These are phyloP conservation scores for Ogataea hybrid DNA, from an alignment of 1,139 yeast species.

Conservation along the genomic window DNA sequence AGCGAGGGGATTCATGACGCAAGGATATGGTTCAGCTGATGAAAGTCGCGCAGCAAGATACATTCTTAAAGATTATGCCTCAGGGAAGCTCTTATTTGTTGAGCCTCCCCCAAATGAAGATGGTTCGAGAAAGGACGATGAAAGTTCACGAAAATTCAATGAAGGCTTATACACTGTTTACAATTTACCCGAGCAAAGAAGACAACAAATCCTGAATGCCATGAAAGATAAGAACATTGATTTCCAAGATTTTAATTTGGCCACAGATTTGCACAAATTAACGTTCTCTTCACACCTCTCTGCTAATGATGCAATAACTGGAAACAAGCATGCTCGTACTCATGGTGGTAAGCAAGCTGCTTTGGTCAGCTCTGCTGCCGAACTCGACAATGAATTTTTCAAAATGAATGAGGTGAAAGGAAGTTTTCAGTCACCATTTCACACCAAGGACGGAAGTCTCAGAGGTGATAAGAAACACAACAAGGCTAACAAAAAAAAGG, in stretches of 20 bases:
- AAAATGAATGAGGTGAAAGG: slow-evolving; percentile 64
- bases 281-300: slow-evolving; percentile 80
- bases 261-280: slow-evolving; percentile 66
- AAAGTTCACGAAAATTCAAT: slow-evolving; percentile 68
- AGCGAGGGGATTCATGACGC: slow-evolving; percentile 97
- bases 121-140: slow-evolving; percentile 43
- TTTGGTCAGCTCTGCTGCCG: slow-evolving; percentile 71
- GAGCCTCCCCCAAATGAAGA: slow-evolving; percentile 81
- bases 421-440: slow-evolving; percentile 69
- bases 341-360: slow-evolving; percentile 83
- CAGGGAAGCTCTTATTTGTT: slow-evolving; percentile 80
- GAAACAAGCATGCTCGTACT: slow-evolving; percentile 42
- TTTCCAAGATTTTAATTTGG: slow-evolving; percentile 58
- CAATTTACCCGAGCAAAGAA: slow-evolving; percentile 69
- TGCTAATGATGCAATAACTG: slow-evolving; percentile 39
- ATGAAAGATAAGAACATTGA: slow-evolving; percentile 51
- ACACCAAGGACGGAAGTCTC: slow-evolving; percentile 40
- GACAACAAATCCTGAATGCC: slow-evolving; percentile 69
- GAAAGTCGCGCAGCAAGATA: slow-evolving; percentile 94
- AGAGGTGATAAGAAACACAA: slow-evolving; percentile 63
- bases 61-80: slow-evolving; percentile 90
- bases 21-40: slow-evolving; percentile 96
- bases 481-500: slow-evolving; percentile 66
- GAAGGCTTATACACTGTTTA: slow-evolving; percentile 64
- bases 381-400: slow-evolving; percentile 83